phyloP scores from a whole-genome alignment of 202 grass and related monocot species.

The Eragrostis tef region DNA sequence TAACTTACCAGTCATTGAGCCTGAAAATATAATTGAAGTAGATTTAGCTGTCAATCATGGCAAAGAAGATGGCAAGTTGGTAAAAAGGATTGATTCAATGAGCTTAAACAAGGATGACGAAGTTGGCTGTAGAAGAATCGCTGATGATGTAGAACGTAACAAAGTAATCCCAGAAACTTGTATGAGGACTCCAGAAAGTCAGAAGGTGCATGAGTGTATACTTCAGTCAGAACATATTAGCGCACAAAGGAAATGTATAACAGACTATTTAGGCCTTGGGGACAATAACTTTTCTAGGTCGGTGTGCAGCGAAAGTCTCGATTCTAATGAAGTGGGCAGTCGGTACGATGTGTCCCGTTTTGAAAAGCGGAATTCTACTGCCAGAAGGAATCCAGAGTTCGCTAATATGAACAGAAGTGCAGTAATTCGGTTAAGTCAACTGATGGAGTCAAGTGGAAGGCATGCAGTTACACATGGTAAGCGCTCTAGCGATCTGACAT shows the following conservation, averaged over 20 bases:
- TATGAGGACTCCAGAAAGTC: conserved; percentile 22
- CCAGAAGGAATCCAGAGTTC: conserved; percentile 47
- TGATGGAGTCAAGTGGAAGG: conserved; percentile 42
- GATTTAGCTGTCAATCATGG: conserved; percentile 39
- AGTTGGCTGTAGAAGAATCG: conserved; percentile 16
- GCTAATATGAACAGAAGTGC: conserved; percentile 25
- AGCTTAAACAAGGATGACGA: conserved; percentile 13
- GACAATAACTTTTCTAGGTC: conserved; percentile 32
- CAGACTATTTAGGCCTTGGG: conserved; percentile 55
- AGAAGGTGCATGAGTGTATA: conserved; percentile 4
- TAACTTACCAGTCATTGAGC: conserved; percentile 42
- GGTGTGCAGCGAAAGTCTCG: conserved; percentile 40
- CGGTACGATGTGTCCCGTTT: conserved; percentile 41
- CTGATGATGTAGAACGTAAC: conserved; percentile 24
- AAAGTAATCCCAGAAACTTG: neutral
- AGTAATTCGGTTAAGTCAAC: conserved; percentile 30
- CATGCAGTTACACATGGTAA: conserved; percentile 56
- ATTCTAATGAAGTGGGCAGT: conserved; percentile 49
- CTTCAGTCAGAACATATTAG: conserved; percentile 54
- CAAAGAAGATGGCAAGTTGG: conserved; percentile 37
- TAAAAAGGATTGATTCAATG: conserved; percentile 12
- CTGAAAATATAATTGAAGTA: conserved; percentile 30
- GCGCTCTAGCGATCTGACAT: conserved; percentile 31
- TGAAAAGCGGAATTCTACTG: conserved; percentile 40
- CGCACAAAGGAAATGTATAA: conserved; percentile 37